A percentile compares a stretch with the other conserved stretches of the same genome.
These are phyloP conservation scores for Aphanomyces invadans DNA, from an alignment of 352 stramenopile species.

Conservation along the genomic window DNA sequence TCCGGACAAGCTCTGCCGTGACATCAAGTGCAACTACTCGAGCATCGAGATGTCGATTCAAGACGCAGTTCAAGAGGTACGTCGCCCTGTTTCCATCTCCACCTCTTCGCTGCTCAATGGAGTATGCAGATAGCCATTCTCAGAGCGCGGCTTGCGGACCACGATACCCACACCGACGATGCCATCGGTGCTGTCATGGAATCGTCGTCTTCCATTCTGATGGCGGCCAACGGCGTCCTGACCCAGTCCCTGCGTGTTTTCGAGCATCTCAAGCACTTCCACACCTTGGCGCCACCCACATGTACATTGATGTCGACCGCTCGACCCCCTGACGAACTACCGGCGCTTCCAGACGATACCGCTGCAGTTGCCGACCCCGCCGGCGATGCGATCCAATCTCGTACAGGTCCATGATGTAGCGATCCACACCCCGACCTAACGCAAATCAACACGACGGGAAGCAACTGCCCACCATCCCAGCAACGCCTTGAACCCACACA, in stretches of 20 bases:
- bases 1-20: slow-evolving; percentile 2
- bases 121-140: neutral
- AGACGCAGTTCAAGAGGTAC: neutral
- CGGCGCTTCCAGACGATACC: neutral
- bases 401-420: no score
- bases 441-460: no score
- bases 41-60: neutral
- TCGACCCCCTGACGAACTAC: neutral
- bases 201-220: neutral
- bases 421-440: no score
- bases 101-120: no score
- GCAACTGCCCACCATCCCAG: no score
- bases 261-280: slow-evolving; percentile 1
- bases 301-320: neutral
- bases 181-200: neutral
- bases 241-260: neutral
- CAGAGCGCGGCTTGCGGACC: no score
- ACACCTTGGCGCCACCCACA: neutral
- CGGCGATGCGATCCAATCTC: no score
- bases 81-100: no score
- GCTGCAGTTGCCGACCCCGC: neutral
- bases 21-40: slow-evolving; percentile 16
- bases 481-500: no score
- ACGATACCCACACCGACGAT: neutral
- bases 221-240: slow-evolving; percentile 1